Evolutionary conservation across 768 basidiomycete species (phyloP).

Genomic region (Suillus placidus): DNA sequence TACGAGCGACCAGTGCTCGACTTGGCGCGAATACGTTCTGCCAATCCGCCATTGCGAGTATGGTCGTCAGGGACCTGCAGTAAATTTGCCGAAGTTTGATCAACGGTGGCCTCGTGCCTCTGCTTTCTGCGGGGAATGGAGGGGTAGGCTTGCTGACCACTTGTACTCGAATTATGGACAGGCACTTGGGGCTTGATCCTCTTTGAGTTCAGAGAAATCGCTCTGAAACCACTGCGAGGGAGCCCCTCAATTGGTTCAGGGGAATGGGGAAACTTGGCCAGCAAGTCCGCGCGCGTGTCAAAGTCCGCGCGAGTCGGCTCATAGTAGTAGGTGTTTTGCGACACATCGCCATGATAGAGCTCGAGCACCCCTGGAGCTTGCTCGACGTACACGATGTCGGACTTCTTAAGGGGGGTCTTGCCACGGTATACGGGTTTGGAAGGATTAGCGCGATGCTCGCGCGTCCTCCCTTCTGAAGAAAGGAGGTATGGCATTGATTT

Average conservation of each 20-base stretch:
- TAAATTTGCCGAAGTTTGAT: neutral
- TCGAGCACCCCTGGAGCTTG: constrained; percentile 8
- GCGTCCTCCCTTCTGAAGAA: constrained; percentile 5
- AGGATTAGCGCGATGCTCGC: neutral
- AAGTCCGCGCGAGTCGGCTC: neutral
- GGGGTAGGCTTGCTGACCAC: constrained; percentile 4
- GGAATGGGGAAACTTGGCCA: constrained; percentile 13
- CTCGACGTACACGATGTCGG: constrained; percentile 13
- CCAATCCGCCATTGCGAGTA: constrained; percentile 7
- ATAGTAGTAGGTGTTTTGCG: neutral
- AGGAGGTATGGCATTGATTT: constrained; percentile 17
- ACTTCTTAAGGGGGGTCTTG: constrained; percentile 15
- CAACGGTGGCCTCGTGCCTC: neutral
- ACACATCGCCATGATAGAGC: neutral
- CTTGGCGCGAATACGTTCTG: constrained; percentile 8
- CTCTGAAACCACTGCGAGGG: constrained; percentile 9
- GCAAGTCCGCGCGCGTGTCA: constrained; percentile 6
- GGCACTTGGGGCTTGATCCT: neutral
- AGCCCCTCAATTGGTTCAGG: constrained; percentile 12
- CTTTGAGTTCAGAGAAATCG: constrained; percentile 6
- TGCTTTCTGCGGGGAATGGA: constrained; percentile 3
- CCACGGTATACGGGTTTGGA: constrained; percentile 15
- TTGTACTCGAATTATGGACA: neutral
- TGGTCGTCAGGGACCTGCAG: neutral
- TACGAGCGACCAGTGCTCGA: neutral